Evolutionary conservation across 352 stramenopile genomes (phyloP).

Genomic region (Globisporangium lucens): DNA sequence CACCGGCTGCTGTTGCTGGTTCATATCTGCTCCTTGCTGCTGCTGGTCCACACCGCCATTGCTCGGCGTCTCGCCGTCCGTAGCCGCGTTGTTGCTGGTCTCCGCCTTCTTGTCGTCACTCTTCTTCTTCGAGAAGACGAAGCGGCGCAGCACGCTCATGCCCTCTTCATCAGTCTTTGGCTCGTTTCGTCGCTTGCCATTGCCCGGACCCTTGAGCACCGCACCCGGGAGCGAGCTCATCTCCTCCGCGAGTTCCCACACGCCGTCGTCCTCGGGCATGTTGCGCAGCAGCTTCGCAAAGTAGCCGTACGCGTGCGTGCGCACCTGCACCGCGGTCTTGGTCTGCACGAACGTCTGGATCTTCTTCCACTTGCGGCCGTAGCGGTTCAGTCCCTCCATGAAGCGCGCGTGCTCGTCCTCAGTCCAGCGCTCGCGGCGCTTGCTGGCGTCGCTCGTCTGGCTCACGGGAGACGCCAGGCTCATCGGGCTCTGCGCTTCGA

Average conservation of each 20-base stretch:
- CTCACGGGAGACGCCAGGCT: constrained; percentile 51
- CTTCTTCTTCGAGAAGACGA: constrained; percentile 84
- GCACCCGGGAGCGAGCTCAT: constrained; percentile 75
- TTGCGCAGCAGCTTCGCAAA: constrained; percentile 85
- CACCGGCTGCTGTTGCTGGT: constrained; percentile 1
- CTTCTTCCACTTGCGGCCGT: constrained; percentile 88
- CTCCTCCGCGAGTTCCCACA: constrained; percentile 77
- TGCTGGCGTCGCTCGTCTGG: constrained; percentile 59
- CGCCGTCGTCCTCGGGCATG: constrained; percentile 80
- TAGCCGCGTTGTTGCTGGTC: not conserved
- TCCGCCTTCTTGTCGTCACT: constrained; percentile 39
- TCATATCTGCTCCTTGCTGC: constrained; percentile 1
- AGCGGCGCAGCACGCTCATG: constrained; percentile 81
- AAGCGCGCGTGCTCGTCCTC: constrained; percentile 81
- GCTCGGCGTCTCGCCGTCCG: not conserved
- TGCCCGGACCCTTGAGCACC: constrained; percentile 70
- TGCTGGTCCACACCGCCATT: constrained; percentile 2
- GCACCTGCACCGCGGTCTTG: constrained; percentile 82
- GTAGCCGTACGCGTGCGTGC: constrained; percentile 86
- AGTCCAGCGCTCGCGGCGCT: constrained; percentile 79
- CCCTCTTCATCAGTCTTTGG: constrained; percentile 82
- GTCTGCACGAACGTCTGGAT: constrained; percentile 85
- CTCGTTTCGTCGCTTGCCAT: constrained; percentile 73
- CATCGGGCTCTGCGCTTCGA: constrained; percentile 20
- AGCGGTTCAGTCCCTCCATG: constrained; percentile 84